Evolutionary conservation across 148 eudicot genomes (phyloP).

Genomic region (Rhododendron henanense): DNA sequence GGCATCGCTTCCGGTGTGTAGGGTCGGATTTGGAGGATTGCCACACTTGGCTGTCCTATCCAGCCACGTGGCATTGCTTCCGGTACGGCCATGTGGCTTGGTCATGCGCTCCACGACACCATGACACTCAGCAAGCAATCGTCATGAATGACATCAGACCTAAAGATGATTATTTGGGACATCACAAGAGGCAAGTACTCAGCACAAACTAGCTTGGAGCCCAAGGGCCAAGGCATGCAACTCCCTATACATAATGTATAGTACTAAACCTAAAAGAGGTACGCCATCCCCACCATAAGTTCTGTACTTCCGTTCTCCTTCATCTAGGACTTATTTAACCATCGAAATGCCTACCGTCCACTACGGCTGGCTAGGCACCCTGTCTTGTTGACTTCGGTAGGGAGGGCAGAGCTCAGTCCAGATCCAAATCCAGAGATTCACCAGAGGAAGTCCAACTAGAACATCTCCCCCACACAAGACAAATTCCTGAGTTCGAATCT

Average conservation of each 20-base stretch:
- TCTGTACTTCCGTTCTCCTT: neutral
- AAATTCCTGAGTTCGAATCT: neutral
- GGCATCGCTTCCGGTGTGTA: no score
- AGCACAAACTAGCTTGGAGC: neutral
- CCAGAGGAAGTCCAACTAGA: no score
- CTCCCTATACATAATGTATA: neutral
- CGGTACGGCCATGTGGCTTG: neutral
- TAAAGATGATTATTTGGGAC: neutral
- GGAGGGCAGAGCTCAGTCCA: no score
- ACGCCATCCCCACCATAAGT: neutral
- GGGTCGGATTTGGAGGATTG: no score
- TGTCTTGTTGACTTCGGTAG: no score
- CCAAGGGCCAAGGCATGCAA: neutral
- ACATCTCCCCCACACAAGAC: no score
- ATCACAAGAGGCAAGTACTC: no score
- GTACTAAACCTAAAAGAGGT: neutral
- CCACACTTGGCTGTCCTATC: no score
- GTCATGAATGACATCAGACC: neutral
- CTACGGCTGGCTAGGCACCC: neutral
- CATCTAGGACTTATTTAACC: neutral
- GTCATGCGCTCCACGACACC: neutral
- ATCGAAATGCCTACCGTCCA: neutral
- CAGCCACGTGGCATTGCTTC: no score
- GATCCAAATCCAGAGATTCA: no score
- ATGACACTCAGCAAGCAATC: neutral